These are phyloP conservation scores for Pichia exigua DNA, from an alignment of 805 yeast genomes.

Conservation along the genomic window DNA sequence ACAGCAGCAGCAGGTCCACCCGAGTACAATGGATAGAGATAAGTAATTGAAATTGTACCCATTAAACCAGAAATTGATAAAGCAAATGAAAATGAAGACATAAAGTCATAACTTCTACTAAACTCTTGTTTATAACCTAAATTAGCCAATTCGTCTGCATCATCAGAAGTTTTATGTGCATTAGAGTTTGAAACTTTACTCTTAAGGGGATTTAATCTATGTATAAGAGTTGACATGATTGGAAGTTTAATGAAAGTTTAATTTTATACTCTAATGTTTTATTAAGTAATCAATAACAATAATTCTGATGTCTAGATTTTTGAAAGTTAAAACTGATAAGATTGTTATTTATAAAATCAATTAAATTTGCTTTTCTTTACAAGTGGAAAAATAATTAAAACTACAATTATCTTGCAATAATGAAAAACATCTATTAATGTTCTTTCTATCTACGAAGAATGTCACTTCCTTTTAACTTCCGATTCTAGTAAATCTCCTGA, in stretches of 20 bases:
- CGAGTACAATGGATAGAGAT: slow-evolving; percentile 37
- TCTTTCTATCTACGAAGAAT: background rate
- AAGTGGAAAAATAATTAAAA: too few relatives aligned
- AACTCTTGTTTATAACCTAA: slow-evolving; percentile 60
- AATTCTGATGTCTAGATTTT: too few relatives aligned
- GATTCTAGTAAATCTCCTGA: background rate
- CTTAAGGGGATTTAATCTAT: slow-evolving; percentile 28
- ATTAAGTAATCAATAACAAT: too few relatives aligned
- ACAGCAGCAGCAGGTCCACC: slow-evolving; percentile 59
- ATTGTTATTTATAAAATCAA: too few relatives aligned
- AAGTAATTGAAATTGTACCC: slow-evolving; percentile 54
- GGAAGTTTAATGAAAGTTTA: background rate
- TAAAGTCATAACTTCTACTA: slow-evolving; percentile 44
- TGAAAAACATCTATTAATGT: background rate
- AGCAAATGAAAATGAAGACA: slow-evolving; percentile 59
- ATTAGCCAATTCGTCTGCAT: slow-evolving; percentile 33
- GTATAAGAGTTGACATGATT: slow-evolving; percentile 19
- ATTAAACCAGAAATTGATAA: slow-evolving; percentile 57
- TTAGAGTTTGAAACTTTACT: background rate
- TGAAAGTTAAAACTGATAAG: too few relatives aligned
- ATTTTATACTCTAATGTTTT: too few relatives aligned
- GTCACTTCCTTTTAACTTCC: background rate
- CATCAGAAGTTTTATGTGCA: slow-evolving; percentile 32
- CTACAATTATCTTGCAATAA: background rate
- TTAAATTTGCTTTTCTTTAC: background rate